These are phyloP conservation scores for Lactifluus echinatus DNA, from an alignment of 768 basidiomycete species.

Conservation along the genomic window DNA sequence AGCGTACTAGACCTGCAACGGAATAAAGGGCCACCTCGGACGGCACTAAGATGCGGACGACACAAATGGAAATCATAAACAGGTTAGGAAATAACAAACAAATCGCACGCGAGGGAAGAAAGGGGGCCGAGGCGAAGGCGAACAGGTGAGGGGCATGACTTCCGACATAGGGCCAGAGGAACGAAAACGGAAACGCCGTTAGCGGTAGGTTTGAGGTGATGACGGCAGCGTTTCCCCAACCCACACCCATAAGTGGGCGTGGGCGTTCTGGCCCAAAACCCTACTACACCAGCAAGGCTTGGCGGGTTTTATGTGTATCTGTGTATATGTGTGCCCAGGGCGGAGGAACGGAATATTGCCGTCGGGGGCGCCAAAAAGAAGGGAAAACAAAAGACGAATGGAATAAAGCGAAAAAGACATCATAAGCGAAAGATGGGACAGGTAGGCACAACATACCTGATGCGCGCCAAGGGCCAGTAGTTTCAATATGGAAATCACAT, in stretches of 20 bases:
- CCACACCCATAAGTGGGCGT: background rate
- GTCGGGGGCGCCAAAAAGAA: background rate
- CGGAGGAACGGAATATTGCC: background rate
- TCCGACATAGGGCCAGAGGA: background rate
- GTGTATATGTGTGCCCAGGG: background rate
- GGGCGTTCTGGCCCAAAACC: constrained; percentile 2
- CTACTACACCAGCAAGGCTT: background rate
- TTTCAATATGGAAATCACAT: constrained; percentile 45
- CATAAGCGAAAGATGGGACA: constrained; percentile 16
- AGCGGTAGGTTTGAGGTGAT: background rate
- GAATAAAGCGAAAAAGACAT: background rate
- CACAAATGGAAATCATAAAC: constrained; percentile 2
- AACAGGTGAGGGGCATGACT: background rate
- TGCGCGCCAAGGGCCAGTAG: constrained; percentile 62
- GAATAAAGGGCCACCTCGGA: background rate
- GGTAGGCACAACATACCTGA: constrained; percentile 30
- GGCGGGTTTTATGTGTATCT: background rate
- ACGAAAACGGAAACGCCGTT: constrained; percentile 10
- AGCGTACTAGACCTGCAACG: background rate
- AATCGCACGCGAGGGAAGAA: background rate
- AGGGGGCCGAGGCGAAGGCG: background rate
- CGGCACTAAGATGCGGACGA: background rate
- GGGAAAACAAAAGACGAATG: background rate
- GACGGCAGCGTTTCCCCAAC: constrained; percentile 4
- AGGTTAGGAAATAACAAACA: background rate